Evolutionary conservation across 164 flowering plant species (phyloP), one percentile per base, ranked within the genome.

Genomic region (Chloranthus sessilifolius): DNA sequence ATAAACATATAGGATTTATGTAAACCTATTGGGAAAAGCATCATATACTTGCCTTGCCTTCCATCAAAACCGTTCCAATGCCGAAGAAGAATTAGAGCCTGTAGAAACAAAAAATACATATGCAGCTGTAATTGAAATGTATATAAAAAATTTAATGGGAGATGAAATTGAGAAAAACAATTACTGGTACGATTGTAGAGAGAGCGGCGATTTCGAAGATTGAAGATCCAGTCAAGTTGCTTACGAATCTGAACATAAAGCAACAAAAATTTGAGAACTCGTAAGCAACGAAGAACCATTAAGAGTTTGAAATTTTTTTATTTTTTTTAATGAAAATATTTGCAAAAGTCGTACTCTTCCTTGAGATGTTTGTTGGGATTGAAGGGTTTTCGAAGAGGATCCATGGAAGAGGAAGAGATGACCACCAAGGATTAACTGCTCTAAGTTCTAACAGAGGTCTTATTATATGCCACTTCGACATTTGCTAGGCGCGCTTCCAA

Each of bases 141-240:
- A n/a, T n/a, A 27, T 28, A 21, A 16, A 12, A 22, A 23, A 16
- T 3, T 15, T 7, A 34, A 22, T n/a, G 3, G 21, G 19, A 37
- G n/a, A 35, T 5, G 17, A 23, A 22, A 21, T 11, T 16, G 16
- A 42, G 29, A 21, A 22, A 30, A n/a, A n/a, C n/a, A n/a, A 70
- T 63, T 43, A 83, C 95, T 2, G 94, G 76, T 1, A 77, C 60
- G 8, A 69, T 68, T 0, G 83, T 56, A 14, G 79, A 61, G 14
- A 83, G 77, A 5, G 77, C 67, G 28, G 61, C 68, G 38, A 83
- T 72, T 58, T 89, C 88, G 17, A 84, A 63, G 80, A 81, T 74
- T 7, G 97, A 86, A 37, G 95, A 80, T 68, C 94, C 97, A 0
- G 63, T 76, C 62, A 90, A 66, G 72, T 86, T 90, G 82, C 94